Percentiles rank a stretch among this genome's conserved stretches.
Evolutionary conservation across 345 rosid genomes (phyloP).

Genomic region (Ailanthus altissimus): DNA sequence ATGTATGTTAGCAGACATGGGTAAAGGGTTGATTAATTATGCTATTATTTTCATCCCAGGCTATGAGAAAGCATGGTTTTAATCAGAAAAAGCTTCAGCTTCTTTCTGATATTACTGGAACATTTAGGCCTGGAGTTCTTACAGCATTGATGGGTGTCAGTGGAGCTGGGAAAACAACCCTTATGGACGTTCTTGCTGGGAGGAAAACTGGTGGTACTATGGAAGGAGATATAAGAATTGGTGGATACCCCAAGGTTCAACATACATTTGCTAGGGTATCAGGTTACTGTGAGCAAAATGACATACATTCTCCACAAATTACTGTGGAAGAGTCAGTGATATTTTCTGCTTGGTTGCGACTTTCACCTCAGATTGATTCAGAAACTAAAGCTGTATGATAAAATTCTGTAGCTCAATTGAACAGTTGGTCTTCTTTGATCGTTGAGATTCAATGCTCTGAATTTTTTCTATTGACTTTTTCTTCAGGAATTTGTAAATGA

Average conservation of each 20-base stretch:
- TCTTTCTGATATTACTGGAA: slow-evolving; percentile 36
- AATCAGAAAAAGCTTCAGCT: slow-evolving; percentile 35
- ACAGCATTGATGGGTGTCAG: slow-evolving; percentile 49
- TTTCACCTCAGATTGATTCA: slow-evolving; percentile 9
- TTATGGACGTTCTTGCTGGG: slow-evolving; percentile 45
- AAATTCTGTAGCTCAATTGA: neutral
- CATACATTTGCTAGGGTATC: slow-evolving; percentile 19
- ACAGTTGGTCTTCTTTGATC: neutral
- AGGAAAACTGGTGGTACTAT: slow-evolving; percentile 42
- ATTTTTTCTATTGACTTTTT: neutral
- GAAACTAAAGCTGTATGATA: slow-evolving; percentile 17
- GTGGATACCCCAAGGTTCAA: slow-evolving; percentile 39
- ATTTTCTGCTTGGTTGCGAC: slow-evolving; percentile 30
- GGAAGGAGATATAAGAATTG: slow-evolving; percentile 39
- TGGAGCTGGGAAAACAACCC: slow-evolving; percentile 48
- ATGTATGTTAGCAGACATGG: too few relatives aligned
- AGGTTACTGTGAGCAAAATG: slow-evolving; percentile 22
- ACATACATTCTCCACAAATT: slow-evolving; percentile 24
- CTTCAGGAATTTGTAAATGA: slow-evolving; percentile 41
- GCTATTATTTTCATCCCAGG: slow-evolving; percentile 33
- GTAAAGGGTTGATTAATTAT: neutral
- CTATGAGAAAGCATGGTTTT: slow-evolving; percentile 43
- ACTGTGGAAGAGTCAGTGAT: slow-evolving; percentile 21
- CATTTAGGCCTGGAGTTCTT: slow-evolving; percentile 45
- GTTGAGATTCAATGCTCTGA: neutral